Evolutionary conservation across 2,329 filamentous ascomycete species (phyloP).

Genomic region (Ophiostoma montium): DNA sequence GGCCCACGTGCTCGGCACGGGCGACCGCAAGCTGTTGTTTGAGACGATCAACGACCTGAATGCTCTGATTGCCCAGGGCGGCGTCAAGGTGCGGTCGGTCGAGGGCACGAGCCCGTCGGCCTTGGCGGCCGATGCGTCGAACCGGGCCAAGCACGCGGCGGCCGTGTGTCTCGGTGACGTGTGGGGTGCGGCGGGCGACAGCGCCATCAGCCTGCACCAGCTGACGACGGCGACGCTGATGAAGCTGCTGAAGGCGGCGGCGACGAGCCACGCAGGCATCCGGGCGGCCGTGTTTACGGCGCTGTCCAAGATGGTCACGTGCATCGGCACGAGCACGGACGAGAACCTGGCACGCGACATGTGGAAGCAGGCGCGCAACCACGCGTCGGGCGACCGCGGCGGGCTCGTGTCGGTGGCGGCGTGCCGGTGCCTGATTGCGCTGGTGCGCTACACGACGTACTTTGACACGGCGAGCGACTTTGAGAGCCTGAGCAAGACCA

Average conservation of each 20-base stretch:
- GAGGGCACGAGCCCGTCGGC: conserved; percentile 26
- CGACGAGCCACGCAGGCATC: conserved; percentile 67
- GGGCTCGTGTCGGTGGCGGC: conserved; percentile 64
- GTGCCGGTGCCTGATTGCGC: conserved; percentile 62
- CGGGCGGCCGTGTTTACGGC: conserved; percentile 65
- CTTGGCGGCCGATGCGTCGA: conserved; percentile 53
- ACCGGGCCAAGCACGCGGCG: conserved; percentile 64
- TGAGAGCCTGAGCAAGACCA: conserved; percentile 66
- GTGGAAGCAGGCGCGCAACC: conserved; percentile 79
- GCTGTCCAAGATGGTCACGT: conserved; percentile 60
- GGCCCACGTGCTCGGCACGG: conserved; percentile 66
- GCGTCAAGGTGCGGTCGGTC: conserved; percentile 62
- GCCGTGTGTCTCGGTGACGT: conserved; percentile 77
- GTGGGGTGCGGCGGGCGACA: conserved; percentile 86
- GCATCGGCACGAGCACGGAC: conserved; percentile 65
- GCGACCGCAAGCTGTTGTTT: conserved; percentile 82
- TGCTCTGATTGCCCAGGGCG: conserved; percentile 51
- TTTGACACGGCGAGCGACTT: conserved; percentile 86
- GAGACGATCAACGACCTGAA: conserved; percentile 88
- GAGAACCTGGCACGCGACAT: conserved; percentile 76
- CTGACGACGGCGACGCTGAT: conserved; percentile 58
- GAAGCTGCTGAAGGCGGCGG: conserved; percentile 67
- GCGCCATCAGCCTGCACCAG: conserved; percentile 70
- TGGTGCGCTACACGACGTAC: conserved; percentile 59
- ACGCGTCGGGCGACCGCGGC: conserved; percentile 68